These are phyloP conservation scores for Penicillium sp. DNA, from an alignment of 2,329 filamentous ascomycete species.

Conservation along the genomic window DNA sequence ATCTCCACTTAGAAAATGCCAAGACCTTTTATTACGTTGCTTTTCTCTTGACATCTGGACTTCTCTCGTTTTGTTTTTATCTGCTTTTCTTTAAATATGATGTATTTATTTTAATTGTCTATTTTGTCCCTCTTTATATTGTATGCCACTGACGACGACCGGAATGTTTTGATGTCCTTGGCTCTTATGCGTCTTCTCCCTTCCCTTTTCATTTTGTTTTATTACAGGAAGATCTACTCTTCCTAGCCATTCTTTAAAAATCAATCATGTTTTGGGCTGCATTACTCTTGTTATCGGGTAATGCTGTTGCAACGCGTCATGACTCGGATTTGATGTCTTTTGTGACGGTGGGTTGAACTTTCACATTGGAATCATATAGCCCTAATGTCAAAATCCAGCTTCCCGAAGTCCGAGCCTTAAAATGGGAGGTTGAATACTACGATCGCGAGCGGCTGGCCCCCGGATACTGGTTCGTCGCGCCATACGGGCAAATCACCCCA, in stretches of 20 bases:
- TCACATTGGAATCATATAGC: not conserved
- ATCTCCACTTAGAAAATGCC: conserved; percentile 26
- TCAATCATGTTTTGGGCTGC: conserved; percentile 23
- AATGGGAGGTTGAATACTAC: conserved; percentile 27
- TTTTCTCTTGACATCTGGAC: not conserved
- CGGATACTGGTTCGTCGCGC: conserved; percentile 51
- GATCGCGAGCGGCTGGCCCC: conserved; percentile 32
- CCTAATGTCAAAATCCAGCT: conserved; percentile 20
- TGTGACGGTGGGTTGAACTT: conserved; percentile 28
- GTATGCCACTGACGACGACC: not conserved
- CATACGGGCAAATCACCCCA: conserved; percentile 36
- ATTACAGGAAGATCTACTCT: conserved; percentile 18
- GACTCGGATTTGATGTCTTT: conserved; percentile 36
- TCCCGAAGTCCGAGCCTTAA: conserved; percentile 30
- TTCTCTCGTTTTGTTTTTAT: not conserved
- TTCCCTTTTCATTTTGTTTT: conserved; percentile 6
- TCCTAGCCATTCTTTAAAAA: conserved; percentile 30
- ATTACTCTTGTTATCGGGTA: conserved; percentile 24
- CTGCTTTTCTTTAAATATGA: conserved; percentile 1
- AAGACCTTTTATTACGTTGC: conserved; percentile 19
- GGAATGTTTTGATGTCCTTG: not conserved
- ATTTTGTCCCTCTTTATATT: not conserved
- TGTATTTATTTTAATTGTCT: not conserved
- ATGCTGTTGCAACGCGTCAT: conserved; percentile 23
- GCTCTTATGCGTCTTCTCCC: not conserved